Conservation (phyloP, 768 basidiomycete species). For the Gloeophyllum trabeum region DNA sequence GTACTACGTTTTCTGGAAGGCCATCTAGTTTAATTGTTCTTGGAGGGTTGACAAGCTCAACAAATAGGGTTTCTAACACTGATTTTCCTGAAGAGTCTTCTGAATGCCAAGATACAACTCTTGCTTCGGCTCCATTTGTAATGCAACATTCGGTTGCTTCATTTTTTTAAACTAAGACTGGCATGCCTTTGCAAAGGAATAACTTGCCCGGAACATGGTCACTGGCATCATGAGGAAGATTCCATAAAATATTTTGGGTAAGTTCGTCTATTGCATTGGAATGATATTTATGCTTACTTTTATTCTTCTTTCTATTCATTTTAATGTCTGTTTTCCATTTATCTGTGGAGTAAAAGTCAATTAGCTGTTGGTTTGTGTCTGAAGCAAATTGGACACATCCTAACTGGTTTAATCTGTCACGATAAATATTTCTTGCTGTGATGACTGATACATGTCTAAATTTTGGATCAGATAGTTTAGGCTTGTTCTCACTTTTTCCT, state of each 20-base stretch:
- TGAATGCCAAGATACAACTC: slow-evolving; percentile 8
- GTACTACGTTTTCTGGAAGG: slow-evolving; percentile 11
- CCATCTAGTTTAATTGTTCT: slow-evolving; percentile 5
- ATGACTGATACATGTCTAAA: slow-evolving; percentile 26
- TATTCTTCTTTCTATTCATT: background rate
- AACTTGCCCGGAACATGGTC: slow-evolving; percentile 11
- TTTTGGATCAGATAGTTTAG: slow-evolving; percentile 4
- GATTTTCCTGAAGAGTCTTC: background rate
- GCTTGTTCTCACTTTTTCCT: slow-evolving; percentile 2
- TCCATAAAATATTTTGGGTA: slow-evolving; percentile 12
- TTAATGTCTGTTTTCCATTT: background rate
- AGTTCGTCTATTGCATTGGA: background rate
- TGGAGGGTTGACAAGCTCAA: slow-evolving; percentile 5
- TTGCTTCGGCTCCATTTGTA: slow-evolving; percentile 14
- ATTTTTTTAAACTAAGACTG: slow-evolving; percentile 12
- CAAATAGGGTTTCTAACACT: slow-evolving; percentile 7
- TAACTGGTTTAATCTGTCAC: slow-evolving; percentile 24
- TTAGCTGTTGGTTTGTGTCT: slow-evolving; percentile 16
- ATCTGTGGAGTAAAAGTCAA: slow-evolving; percentile 18
- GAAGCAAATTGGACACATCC: slow-evolving; percentile 19
- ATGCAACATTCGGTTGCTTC: slow-evolving; percentile 14
- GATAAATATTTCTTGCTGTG: slow-evolving; percentile 21
- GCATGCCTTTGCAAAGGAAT: slow-evolving; percentile 12
- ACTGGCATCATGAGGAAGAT: slow-evolving; percentile 7
- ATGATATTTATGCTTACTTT: background rate